Base-by-base conservation (phyloP, 768 basidiomycete species). In the Pleurotus djamor region DNA sequence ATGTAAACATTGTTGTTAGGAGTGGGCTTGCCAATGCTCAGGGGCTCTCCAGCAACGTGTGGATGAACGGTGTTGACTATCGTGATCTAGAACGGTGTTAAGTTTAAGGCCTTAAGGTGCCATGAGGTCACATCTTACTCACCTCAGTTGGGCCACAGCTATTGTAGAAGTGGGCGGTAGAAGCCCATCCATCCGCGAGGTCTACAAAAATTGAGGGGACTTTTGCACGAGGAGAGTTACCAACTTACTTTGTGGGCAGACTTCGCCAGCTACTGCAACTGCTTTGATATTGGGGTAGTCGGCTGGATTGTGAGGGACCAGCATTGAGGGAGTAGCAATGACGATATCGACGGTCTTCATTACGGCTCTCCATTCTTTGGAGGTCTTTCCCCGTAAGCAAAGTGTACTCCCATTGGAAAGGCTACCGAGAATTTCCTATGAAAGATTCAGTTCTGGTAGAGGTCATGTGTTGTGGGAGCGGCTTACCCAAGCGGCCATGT, bases 401-500 rank as follows among this genome's bases (percentile, higher is more conserved):
- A 85, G 74, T 0, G 83, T 83, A 49, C 77, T 75, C 0, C 83
- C 83, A 59, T 84, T 83, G 64, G 69, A 75, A 55, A 85, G 67
- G 8, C 78, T 73, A 4, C 81, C 81, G 14, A 85, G 72, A 33
- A 81, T 79, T 65, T 85, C 83, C 84, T 83, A 56, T n/a, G 6
- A 21, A 6, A 2, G 6, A 17, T 32, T 13, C 13, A 28, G 75
- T 71, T 52, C 69, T 68, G 72, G 78, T 77, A 59, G 59, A 51
- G 43, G 33, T 45, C 7, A 44, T n/a, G 4, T 41, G 28, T 4
- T 28, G 21, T 28, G 21, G 21, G 21, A 28, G 3, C 3, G 21
- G 17, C 54, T 44, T 6, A 56, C 83, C 86, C 86, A 87, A 16
- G 83, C 83, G 45, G 82, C 83, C 83, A 87, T 86, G 63, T 87